Percentiles rank a stretch among this genome's conserved stretches.
Evolutionary conservation across 73 alveolate species (phyloP).

Genomic region (Paramecium sonneborni): DNA sequence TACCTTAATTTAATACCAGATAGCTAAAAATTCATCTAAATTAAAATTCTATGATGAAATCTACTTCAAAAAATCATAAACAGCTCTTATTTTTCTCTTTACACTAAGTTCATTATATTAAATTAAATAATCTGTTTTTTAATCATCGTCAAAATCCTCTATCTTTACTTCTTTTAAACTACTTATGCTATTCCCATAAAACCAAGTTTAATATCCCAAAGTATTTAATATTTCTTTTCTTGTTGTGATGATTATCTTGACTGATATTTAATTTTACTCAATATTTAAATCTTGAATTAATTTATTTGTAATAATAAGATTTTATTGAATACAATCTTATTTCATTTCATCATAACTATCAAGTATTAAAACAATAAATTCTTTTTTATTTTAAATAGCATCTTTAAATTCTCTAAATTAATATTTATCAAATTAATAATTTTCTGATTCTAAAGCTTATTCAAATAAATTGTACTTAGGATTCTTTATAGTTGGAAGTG

Average conservation of each 20-base stretch:
- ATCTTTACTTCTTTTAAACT: background rate
- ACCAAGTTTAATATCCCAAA: background rate
- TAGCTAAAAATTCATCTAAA: background rate
- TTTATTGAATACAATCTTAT: background rate
- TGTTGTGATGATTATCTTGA: background rate
- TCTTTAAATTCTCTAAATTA: background rate
- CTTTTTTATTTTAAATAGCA: background rate
- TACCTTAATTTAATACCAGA: background rate
- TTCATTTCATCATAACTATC: conserved; percentile 27
- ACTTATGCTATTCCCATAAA: background rate
- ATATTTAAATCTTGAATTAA: background rate
- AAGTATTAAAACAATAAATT: background rate
- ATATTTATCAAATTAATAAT: background rate
- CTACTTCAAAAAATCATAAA: background rate
- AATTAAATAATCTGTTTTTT: background rate
- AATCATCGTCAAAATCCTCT: background rate
- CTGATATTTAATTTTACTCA: background rate
- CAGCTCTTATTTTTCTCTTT: background rate
- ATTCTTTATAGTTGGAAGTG: background rate
- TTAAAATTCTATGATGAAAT: background rate
- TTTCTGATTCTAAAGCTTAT: background rate
- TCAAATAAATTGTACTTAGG: background rate
- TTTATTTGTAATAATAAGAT: background rate
- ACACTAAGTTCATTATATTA: background rate
- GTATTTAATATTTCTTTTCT: background rate